Evolutionary conservation across 2,329 filamentous ascomycete genomes (phyloP), one percentile per base, ranked within the genome.

Genomic region (Capronia coronata): DNA sequence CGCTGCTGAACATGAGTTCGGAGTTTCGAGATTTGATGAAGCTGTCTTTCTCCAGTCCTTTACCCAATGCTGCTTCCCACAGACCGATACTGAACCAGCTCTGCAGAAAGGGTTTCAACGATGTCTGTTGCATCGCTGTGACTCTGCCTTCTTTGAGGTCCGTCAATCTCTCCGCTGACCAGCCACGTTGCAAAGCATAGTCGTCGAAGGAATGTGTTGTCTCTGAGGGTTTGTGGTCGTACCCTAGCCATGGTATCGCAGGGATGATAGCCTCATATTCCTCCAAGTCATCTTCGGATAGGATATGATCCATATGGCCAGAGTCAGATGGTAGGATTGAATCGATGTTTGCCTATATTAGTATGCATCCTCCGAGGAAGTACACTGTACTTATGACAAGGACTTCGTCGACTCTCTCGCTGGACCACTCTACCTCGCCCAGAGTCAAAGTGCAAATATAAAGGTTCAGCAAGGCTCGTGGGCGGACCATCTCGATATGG

Each of bases 81-180:
- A 48, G 46, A 11, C 46, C 46, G 13, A 48, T 42, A 19, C 38
- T 48, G 25, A 48, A 43, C 46, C 46, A 48, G 29, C 46, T 48
- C 29, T 48, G 46, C 2, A 48, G 37, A 22, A 48, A 48, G 3
- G 46, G 46, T 19, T 42, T 42, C 16, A 48, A 3, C n/a, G 27
- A 34, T 5, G 14, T 13, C 16, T 23, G 25, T 19, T 48, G 37
- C 10, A 48, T n/a, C 2, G 4, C 25, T 5, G 2, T 16, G 11
- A 48, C 29, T 18, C 30, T 34, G 8, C 46, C 46, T 43, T 48
- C 39, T 34, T 48, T 48, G 29, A 48, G 46, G n/a, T 43, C 30
- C 8, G 25, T 16, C 16, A 48, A n/a, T 10, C 18, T 43, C 13
- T 34, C 37, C 18, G 9, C 10, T 4, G 37, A 35, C 46, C 46